Evolutionary conservation across 208 protist genomes (phyloP).

Genomic region (Trypanosoma cruzi): DNA sequence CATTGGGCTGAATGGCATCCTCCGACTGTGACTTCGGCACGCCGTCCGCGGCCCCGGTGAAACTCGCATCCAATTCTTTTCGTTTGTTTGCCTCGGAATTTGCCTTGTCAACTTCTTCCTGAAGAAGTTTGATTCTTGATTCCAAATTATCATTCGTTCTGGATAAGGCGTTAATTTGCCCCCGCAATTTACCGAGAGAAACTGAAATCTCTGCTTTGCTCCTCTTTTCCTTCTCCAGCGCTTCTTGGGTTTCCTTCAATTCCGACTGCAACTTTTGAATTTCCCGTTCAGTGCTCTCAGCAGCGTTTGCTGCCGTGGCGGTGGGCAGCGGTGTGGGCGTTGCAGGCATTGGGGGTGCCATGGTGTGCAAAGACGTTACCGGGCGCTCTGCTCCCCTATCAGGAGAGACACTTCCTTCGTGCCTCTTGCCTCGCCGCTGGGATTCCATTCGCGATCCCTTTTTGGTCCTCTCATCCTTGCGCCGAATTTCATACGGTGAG

Average conservation of each 20-base stretch:
- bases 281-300: constrained; percentile 33
- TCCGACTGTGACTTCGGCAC: not conserved
- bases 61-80: constrained; percentile 1
- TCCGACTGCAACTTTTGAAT: constrained; percentile 52
- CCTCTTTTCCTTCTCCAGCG: constrained; percentile 66
- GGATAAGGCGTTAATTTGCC: constrained; percentile 51
- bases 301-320: not conserved
- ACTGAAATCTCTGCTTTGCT: constrained; percentile 64
- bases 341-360: constrained; percentile 29
- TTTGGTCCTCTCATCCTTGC: constrained; percentile 46
- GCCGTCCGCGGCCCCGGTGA: not conserved
- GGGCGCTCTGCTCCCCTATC: constrained; percentile 15
- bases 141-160: constrained; percentile 61
- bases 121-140: constrained; percentile 44
- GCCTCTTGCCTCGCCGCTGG: not conserved
- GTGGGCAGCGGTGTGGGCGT: constrained; percentile 15
- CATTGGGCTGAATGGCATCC: not conserved
- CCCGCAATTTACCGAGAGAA: constrained; percentile 53
- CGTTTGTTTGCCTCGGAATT: not conserved
- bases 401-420: constrained; percentile 18
- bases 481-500: constrained; percentile 81
- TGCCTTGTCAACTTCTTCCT: constrained; percentile 42
- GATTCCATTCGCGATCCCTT: constrained; percentile 2
- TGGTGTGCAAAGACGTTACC: not conserved
- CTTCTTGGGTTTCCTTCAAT: constrained; percentile 67